Evolutionary conservation across 2,329 filamentous ascomycete species (phyloP), one percentile per base, ranked within the genome.

Genomic region (Nothophoma quercina): DNA sequence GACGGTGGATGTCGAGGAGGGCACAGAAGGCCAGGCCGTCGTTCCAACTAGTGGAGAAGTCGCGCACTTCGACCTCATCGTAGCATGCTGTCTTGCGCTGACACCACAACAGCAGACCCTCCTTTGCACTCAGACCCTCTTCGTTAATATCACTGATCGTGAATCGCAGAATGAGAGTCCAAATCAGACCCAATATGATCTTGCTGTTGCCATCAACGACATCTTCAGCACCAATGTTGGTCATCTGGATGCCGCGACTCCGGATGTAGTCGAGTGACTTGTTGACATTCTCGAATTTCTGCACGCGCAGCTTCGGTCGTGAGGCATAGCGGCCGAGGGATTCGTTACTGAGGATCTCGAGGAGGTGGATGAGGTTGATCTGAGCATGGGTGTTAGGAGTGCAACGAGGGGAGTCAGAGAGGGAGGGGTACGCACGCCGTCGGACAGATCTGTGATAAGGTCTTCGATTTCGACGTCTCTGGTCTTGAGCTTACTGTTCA

Each of bases 81-180:
- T 99, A 99, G 77, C 95, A 99, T 7, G 95, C 95, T 23, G 95
- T 99, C 79, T 99, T 99, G 66, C 95, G 84, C 78, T 99, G 93
- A 80, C 95, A 99, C 95, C 95, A 99, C 19, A 99, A 79, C 51
- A 99, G 78, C 67, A 99, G 79, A 58, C 95, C 95, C 74, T 98
- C 95, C 76, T 98, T 97, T 52, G 95, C 95, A 44, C 93, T 97
- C 86, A 98, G 88, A 61, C 95, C 95, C 81, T 97, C 95, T 75
- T 93, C 89, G 73, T 96, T 98, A 79, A 99, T 99, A 76, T 99
- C 95, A 74, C 89, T 97, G 73, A 99, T 99, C 64, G 95, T 99
- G 75, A 99, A 99, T 42, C 95, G 85, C 62, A 97, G 81, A 88
- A 99, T 99, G 58, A 99, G 82, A 5, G 93, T 99, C 95, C 95